Evolutionary conservation across 805 yeast species (phyloP).

Genomic region (Wickerhamiella dianesei): DNA sequence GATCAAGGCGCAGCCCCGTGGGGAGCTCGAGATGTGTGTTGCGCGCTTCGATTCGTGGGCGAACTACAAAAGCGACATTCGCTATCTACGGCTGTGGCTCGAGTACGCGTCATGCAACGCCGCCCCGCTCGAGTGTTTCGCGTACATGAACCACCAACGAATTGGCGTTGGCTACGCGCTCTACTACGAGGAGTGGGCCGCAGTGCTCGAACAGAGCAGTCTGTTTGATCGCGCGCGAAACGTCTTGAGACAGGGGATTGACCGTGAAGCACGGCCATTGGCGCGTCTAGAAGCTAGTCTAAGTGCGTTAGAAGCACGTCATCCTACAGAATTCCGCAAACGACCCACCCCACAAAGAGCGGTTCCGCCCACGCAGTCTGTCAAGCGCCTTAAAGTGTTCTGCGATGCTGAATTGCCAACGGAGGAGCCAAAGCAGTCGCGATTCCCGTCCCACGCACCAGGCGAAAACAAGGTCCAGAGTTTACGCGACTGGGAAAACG

Average conservation of each 20-base stretch:
- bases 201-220: background rate
- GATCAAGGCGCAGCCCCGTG: background rate
- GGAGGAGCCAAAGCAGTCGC: background rate
- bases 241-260: background rate
- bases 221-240: background rate
- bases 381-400: background rate
- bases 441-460: background rate
- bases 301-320: background rate
- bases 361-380: background rate
- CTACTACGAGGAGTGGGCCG: conserved; percentile 1
- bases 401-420: background rate
- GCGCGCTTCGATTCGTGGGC: background rate
- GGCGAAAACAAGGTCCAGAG: background rate
- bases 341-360: too few species aligned
- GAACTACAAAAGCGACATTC: background rate
- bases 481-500: background rate
- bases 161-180: background rate
- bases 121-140: background rate
- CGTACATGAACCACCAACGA: background rate
- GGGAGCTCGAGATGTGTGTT: background rate
- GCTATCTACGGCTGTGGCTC: conserved; percentile 1
- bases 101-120: background rate
- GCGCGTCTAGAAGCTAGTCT: background rate
- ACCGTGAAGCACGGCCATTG: background rate
- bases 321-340: background rate